Evolutionary conservation across 176 grass and related monocot species (phyloP), one percentile per base, ranked within the genome.

Genomic region (Urochloa ruziziensis): DNA sequence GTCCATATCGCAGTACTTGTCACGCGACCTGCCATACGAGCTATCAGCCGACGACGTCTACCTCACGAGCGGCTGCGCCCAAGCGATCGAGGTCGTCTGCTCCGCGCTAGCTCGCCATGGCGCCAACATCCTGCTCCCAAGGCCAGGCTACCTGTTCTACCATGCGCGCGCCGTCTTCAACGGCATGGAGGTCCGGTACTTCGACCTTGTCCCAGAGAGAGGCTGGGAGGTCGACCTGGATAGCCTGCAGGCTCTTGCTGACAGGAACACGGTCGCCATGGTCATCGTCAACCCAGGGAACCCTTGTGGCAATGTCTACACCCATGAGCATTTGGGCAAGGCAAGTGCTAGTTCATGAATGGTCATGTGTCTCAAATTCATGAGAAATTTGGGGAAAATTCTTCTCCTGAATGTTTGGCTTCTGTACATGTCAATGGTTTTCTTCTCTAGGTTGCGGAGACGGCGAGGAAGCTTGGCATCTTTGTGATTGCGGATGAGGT

Each of bases 401-500:
- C 14, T 19, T 16, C n/a, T n/a, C n/a, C n/a, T n/a, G n/a, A 19
- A 6, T 57, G 54, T 57, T 57, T 57, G 54, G 54, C 3, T 15
- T 11, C 24, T 57, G 54, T n/a, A n/a, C n/a, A n/a, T 24, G 23
- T 24, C 8, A 24, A 57, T 57, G 54, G 23, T 57, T 3, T 57
- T 57, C 0, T 57, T n/a, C 2, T 57, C 0, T 53, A 94, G 94
- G 37, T 97, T 60, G 85, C 94, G 0, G 75, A 92, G 39, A 90
- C 64, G 6, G 89, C 89, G 3, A 86, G 53, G 59, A 90, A 86
- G 54, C 94, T 97, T 72, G 89, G 94, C 11, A 88, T 94, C 73
- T 88, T 94, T 59, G 80, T 97, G 12, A 88, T 97, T 54, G 49
- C 89, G 6, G 94, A 97, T 62, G 94, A 97, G 67, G 94, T 92